Conservation (phyloP, 768 basidiomycete genomes). For the Suillus clintonianus region DNA sequence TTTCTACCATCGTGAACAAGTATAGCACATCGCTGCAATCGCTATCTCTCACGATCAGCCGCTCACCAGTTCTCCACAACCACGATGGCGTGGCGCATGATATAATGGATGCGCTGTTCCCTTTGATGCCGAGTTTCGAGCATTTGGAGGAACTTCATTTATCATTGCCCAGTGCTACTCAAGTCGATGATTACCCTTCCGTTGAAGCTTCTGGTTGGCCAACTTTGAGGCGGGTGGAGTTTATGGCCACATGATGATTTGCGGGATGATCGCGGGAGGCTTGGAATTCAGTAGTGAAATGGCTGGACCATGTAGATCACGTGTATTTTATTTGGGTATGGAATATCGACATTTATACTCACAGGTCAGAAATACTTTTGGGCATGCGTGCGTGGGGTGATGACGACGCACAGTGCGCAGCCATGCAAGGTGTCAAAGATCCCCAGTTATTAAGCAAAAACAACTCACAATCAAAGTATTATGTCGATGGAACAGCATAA, state of each 20-base stretch:
- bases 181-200: not conserved
- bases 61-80: conserved; percentile 1
- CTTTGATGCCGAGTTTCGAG: conserved; percentile 4
- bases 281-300: not conserved
- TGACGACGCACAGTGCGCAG: not conserved
- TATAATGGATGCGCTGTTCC: conserved; percentile 2
- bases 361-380: conserved; percentile 37
- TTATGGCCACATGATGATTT: conserved; percentile 1
- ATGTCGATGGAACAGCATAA: not conserved
- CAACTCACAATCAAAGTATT: too few species aligned
- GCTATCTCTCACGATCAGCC: conserved; percentile 1
- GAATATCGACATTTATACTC: conserved; percentile 27
- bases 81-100: conserved; percentile 1
- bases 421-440: not conserved
- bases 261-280: not conserved
- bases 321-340: conserved; percentile 11
- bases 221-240: not conserved
- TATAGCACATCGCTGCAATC: not conserved
- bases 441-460: not conserved
- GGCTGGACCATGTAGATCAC: not conserved
- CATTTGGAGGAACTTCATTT: conserved; percentile 2
- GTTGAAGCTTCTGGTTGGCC: conserved; percentile 3
- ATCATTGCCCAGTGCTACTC: not conserved
- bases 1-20: not conserved
- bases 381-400: not conserved